Conservation (phyloP, 495 filamentous ascomycete species). For the Penicillium crystallinum region DNA sequence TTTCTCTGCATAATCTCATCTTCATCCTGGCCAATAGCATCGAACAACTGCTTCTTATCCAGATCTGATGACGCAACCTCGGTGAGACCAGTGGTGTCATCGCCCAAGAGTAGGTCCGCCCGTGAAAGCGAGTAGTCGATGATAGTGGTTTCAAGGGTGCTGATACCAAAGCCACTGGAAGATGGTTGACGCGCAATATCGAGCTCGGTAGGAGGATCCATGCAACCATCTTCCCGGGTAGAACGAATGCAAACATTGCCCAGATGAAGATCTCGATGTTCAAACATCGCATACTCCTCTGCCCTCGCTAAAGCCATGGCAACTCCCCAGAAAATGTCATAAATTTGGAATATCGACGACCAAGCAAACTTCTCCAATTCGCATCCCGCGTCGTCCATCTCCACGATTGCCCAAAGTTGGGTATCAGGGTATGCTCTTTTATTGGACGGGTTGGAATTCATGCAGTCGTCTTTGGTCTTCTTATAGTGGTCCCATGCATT, state of each 20-base stretch:
- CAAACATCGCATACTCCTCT: slow-evolving; percentile 68
- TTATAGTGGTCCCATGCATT: slow-evolving; percentile 61
- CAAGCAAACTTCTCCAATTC: slow-evolving; percentile 63
- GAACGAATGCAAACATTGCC: slow-evolving; percentile 76
- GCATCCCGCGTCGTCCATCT: slow-evolving; percentile 80
- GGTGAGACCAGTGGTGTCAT: slow-evolving; percentile 17
- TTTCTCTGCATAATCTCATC: slow-evolving; percentile 37
- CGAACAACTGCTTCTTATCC: slow-evolving; percentile 44
- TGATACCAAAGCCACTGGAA: slow-evolving; percentile 57
- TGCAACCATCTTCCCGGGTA: slow-evolving; percentile 32
- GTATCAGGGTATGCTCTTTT: slow-evolving; percentile 55
- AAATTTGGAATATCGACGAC: slow-evolving; percentile 56
- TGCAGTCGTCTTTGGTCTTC: slow-evolving; percentile 53
- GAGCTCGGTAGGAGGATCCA: slow-evolving; percentile 28
- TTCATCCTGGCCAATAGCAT: slow-evolving; percentile 40
- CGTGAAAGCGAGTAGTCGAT: slow-evolving; percentile 90
- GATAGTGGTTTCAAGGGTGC: slow-evolving; percentile 70
- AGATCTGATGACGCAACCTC: slow-evolving; percentile 44
- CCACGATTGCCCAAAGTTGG: slow-evolving; percentile 75
- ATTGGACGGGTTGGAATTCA: slow-evolving; percentile 61
- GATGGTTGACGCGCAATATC: slow-evolving; percentile 25
- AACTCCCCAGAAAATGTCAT: slow-evolving; percentile 83
- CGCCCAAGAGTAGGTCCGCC: slow-evolving; percentile 34
- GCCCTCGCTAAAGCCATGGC: slow-evolving; percentile 71
- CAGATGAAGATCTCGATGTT: slow-evolving; percentile 87